Percentiles rank a stretch among this genome's conserved stretches.
phyloP scores from a whole-genome alignment of 2,329 filamentous ascomycete genomes.

The Botryotinia globosa region DNA sequence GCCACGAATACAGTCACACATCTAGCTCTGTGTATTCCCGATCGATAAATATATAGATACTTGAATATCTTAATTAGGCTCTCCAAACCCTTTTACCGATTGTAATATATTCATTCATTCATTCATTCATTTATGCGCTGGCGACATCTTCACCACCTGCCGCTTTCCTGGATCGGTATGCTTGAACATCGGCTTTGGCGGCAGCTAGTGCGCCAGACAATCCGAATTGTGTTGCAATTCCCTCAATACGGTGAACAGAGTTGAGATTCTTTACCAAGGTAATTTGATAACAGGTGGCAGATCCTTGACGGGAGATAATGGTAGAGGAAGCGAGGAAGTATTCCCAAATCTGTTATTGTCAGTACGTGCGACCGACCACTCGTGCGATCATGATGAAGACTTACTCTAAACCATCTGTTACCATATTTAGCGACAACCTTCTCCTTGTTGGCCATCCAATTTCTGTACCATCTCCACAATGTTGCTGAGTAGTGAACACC shows the following conservation, averaged over 20 bases:
- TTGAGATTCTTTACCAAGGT: conserved; percentile 80
- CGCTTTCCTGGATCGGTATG: conserved; percentile 18
- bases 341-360: conserved; percentile 65
- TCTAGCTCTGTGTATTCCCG: conserved; percentile 1
- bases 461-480: conserved; percentile 96
- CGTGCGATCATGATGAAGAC: conserved; percentile 39
- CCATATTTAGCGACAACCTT: conserved; percentile 96
- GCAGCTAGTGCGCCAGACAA: conserved; percentile 58
- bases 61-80: neutral
- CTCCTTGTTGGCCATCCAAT: conserved; percentile 92
- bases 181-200: conserved; percentile 32
- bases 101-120: conserved; percentile 2
- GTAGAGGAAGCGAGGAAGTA: conserved; percentile 76
- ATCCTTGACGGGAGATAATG: conserved; percentile 72
- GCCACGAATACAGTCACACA: conserved; percentile 7
- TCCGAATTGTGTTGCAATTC: conserved; percentile 63
- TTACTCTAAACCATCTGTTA: conserved; percentile 88
- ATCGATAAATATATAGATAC: conserved; percentile 4
- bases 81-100: neutral
- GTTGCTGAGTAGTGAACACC: conserved; percentile 97
- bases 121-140: conserved; percentile 16
- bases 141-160: conserved; percentile 10
- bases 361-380: conserved; percentile 18
- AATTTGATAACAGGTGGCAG: conserved; percentile 76
- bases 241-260: conserved; percentile 73